phyloP scores from a whole-genome alignment of 768 basidiomycete species.

The Rhodotorula graminis region DNA sequence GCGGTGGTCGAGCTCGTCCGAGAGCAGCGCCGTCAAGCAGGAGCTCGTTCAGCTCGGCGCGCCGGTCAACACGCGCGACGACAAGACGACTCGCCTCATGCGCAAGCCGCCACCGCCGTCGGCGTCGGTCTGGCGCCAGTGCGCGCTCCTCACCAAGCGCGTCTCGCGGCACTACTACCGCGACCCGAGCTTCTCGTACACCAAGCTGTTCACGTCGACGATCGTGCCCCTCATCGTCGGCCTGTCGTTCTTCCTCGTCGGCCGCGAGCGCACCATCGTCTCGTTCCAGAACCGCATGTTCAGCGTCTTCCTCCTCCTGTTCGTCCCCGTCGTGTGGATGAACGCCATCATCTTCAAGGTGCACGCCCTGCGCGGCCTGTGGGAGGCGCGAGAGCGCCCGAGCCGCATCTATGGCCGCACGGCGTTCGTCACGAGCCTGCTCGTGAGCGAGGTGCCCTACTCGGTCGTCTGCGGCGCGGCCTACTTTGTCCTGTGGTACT shows the following conservation, averaged over 20 bases:
- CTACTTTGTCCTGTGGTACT: slow-evolving; percentile 61
- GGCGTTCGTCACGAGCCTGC: slow-evolving; percentile 38
- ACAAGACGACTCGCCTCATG: not conserved
- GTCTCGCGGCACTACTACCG: slow-evolving; percentile 49
- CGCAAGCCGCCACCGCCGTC: slow-evolving; percentile 38
- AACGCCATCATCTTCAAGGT: slow-evolving; percentile 59
- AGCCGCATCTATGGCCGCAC: slow-evolving; percentile 63
- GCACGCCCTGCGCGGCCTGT: slow-evolving; percentile 57
- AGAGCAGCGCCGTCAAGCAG: slow-evolving; percentile 40
- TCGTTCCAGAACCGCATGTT: slow-evolving; percentile 27
- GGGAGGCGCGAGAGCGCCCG: slow-evolving; percentile 63
- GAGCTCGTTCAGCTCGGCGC: slow-evolving; percentile 42
- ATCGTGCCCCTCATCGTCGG: slow-evolving; percentile 40
- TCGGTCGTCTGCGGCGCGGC: slow-evolving; percentile 49
- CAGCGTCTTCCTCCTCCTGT: slow-evolving; percentile 43
- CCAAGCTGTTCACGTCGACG: slow-evolving; percentile 46
- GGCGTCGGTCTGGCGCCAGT: slow-evolving; percentile 41
- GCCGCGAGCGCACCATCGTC: slow-evolving; percentile 7
- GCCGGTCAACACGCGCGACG: not conserved
- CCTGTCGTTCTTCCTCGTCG: slow-evolving; percentile 44
- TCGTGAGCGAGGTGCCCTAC: slow-evolving; percentile 37
- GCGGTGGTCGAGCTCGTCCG: slow-evolving; percentile 31
- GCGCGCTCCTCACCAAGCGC: slow-evolving; percentile 41
- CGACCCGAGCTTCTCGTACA: slow-evolving; percentile 49
- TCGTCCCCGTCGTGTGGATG: slow-evolving; percentile 53